phyloP scores from a whole-genome alignment of 108 stramenopile species.

The Skeletonema grethae region DNA sequence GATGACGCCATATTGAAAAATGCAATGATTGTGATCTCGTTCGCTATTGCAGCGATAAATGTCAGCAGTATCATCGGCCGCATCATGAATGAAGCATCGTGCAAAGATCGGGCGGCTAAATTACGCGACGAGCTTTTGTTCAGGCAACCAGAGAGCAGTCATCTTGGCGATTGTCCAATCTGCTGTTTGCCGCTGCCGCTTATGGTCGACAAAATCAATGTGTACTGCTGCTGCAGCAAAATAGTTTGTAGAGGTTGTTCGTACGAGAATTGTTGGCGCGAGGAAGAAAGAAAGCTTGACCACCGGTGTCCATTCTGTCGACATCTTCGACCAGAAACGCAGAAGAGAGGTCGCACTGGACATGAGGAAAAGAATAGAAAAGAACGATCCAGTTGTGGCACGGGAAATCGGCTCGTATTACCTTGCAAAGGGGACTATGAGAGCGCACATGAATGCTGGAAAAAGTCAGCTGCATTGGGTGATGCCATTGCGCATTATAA shows the following conservation, averaged over 20 bases:
- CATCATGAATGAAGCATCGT: not conserved
- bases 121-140: not conserved
- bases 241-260: too few relatives aligned
- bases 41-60: conserved; percentile 3
- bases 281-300: too few relatives aligned
- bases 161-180: conserved; percentile 7
- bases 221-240: too few relatives aligned
- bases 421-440: not conserved
- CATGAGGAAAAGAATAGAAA: not conserved
- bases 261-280: too few relatives aligned
- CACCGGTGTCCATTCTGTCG: too few relatives aligned
- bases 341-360: not conserved
- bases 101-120: not conserved
- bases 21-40: not conserved
- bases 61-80: not conserved
- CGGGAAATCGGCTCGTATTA: not conserved
- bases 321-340: not conserved
- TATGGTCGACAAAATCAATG: too few relatives aligned
- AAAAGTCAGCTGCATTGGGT: conserved; percentile 5
- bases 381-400: not conserved
- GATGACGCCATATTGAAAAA: too few relatives aligned
- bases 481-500: not conserved
- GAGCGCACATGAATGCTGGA: not conserved
- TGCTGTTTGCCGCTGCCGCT: not conserved
- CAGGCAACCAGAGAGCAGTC: not conserved